Base-by-base conservation (phyloP, 2,329 filamentous ascomycete species). In the Colletotrichum sublineola region DNA sequence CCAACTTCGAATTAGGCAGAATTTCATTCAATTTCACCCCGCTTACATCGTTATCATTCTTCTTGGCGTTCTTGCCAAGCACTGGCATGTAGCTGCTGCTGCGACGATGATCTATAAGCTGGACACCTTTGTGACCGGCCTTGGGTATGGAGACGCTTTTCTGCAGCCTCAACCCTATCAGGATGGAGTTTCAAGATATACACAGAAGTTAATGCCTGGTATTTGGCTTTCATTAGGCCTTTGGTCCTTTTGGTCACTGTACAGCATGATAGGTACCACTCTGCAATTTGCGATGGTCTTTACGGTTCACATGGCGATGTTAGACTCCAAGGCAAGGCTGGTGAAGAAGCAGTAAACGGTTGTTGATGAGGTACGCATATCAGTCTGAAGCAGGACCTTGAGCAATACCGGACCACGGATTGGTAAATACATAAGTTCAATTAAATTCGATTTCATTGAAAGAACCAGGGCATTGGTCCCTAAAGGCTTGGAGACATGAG, bases 81-180 rank as follows among this genome's bases (percentile, higher is more conserved):
- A 60, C 29, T 60, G 14, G 57, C 57, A 31, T 36, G n/a, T 60
- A 24, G 56, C 38, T 60, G 56, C 56, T 60, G 56, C 18, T 44
- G 38, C 12, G 56, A 31, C 9, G 6, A 42, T 60, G 12, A 15
- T 60, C 38, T 6, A 60, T n/a, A 60, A 31, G 40, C 24, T 31
- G 11, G 36, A 24, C 56, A 15, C 40, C 18, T 29, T 31, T 42
- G 14, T 60, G 12, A 44, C 38, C n/a, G 9, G 38, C 42, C 20
- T 24, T 20, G 38, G 56, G 31, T n/a, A 24, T 14, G 14, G 38
- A 44, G 56, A n/a, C n/a, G 56, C 38, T 44, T 42, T 38, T 60
- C 24, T n/a, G 24, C 14, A 42, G 56, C 15, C 38, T 31, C 5
- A 29, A 1, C 18, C 7, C 31, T 14, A 12, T 18, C n/a, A 24